Evolutionary conservation across 495 filamentous ascomycete species (phyloP), one percentile per base, ranked within the genome.

Genomic region (Thozetella sp.): DNA sequence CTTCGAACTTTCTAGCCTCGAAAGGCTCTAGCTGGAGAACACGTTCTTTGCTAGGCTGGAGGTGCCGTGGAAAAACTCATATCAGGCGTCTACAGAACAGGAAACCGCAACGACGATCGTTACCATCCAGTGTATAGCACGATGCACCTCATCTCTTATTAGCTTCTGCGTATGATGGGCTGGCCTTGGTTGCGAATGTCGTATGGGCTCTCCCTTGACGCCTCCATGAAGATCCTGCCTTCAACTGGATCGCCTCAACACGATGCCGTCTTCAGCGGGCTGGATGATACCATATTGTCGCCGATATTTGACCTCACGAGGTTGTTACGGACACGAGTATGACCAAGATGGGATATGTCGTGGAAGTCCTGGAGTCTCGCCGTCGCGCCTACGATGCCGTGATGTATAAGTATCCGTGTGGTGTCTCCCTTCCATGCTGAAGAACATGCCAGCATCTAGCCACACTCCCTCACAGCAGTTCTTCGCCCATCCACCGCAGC

Each of bases 261-360:
- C 17, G 22, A 46, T 57, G 20, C 15, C 40, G 27, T 45, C 51
- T 50, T 37, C 50, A 50, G 26, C 23, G 25, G 23, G 48, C 40
- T 22, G 15, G 37, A 66, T 66, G 64, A 58, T 40, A 66, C 58
- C 64, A 66, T 66, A 48, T 23, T 34, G 30, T 58, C 46, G 19
- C 27, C 64, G 64, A 63, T 53, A 63, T 17, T 25, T 12, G 15
- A 45, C 27, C 57, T 22, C 34, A 23, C 46, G 48, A 53, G 20
- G n/a, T 24, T 34, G 11, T 23, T 37, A 37, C 22, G 15, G 13
- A 51, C 10, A 19, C 22, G 11, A 19, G 22, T 30, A 15, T 9
- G 23, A 56, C 6, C 34, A 37, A 22, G 22, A 24, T 15, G 20
- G 54, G 27, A 22, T n/a, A 9, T 20, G 45, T 24, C 19, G 11